phyloP scores from a whole-genome alignment of 2,329 filamentous ascomycete species.

The Pseudocercospora pini-densiflorae region DNA sequence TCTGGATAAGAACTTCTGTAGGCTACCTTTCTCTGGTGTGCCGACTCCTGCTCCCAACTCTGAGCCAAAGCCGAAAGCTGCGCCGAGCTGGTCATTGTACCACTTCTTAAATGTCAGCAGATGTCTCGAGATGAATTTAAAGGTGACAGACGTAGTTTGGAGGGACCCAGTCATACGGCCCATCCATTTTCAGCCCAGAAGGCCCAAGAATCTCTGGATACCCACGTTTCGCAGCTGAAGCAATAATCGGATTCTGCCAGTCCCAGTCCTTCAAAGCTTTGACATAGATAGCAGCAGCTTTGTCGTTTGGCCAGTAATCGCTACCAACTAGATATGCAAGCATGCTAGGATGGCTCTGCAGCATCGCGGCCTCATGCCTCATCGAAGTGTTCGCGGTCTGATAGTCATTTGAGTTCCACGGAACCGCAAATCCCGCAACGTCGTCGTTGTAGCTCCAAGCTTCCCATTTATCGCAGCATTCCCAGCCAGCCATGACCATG shows the following conservation, averaged over 20 bases:
- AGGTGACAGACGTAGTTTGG: slow-evolving; percentile 6
- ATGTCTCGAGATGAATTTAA: not conserved
- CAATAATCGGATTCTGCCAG: slow-evolving; percentile 21
- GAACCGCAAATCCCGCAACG: slow-evolving; percentile 13
- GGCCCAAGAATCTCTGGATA: slow-evolving; percentile 17
- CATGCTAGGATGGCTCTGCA: slow-evolving; percentile 18
- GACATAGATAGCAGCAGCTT: slow-evolving; percentile 17
- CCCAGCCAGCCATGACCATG: slow-evolving; percentile 24
- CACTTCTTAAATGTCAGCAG: not conserved
- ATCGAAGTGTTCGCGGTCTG: slow-evolving; percentile 15
- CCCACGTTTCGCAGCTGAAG: slow-evolving; percentile 15
- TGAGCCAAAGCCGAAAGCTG: slow-evolving; percentile 17
- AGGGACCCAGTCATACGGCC: slow-evolving; percentile 21
- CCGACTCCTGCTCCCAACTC: slow-evolving; percentile 18
- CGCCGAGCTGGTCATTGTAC: slow-evolving; percentile 18
- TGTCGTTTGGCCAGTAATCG: slow-evolving; percentile 21
- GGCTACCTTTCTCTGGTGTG: slow-evolving; percentile 17
- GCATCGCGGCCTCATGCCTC: slow-evolving; percentile 12
- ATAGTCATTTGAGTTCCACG: slow-evolving; percentile 18
- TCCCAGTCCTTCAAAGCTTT: slow-evolving; percentile 11
- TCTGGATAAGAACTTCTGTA: slow-evolving; percentile 17
- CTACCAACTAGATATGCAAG: slow-evolving; percentile 19
- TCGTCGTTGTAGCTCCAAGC: slow-evolving; percentile 47
- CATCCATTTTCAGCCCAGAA: slow-evolving; percentile 17
- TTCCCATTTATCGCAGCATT: slow-evolving; percentile 50